Base-by-base conservation (phyloP, 2,329 filamentous ascomycete species). In the Ophiostoma sp. region DNA sequence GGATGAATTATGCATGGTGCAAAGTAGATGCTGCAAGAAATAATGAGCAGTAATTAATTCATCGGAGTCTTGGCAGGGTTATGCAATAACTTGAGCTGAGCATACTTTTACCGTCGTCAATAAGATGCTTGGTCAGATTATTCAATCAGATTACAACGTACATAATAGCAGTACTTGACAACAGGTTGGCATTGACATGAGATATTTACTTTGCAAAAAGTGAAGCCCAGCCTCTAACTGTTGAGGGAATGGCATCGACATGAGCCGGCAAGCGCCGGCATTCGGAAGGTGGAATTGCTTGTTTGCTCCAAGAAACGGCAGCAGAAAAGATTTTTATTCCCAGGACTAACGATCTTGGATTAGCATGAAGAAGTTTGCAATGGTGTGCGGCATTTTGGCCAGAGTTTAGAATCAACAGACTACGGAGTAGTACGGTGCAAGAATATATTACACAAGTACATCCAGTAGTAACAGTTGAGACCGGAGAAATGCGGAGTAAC, bases 361-460 rank as follows among this genome's bases (percentile, higher is more conserved):
- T 62, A 62, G 52, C n/a, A 57, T 13, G n/a, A n/a, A 11, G 27
- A 20, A 62, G 33, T 33, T 62, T 62, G 23, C 52, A 33, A 33
- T 62, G 57, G 57, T 33, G 57, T 62, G 57, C 57, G 57, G 57
- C 27, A 62, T 62, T 62, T 62, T 57, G n/a, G 23, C 10, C 23
- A 20, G 41, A 44, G 41, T 15, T 6, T 44, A 44, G 6, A 1
- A 39, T 39, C 13, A 39, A 39, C 10, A 39, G 13, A 8, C 13
- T 8, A n/a, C n/a, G n/a, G n/a, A n/a, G n/a, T 39, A 39, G 36
- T 39, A 39, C 10, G 36, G 13, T 39, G 13, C 36, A 31, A 31
- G 27, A 31, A 31, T 31, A 31, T 31, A 31, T 31, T 31, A 31
- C 27, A 31, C 27, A 31, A 1, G 27, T 31, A 31, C 27, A 31